These are phyloP conservation scores for Solanum hybrid DNA, from an alignment of 305 asterid genomes.

Conservation along the genomic window DNA sequence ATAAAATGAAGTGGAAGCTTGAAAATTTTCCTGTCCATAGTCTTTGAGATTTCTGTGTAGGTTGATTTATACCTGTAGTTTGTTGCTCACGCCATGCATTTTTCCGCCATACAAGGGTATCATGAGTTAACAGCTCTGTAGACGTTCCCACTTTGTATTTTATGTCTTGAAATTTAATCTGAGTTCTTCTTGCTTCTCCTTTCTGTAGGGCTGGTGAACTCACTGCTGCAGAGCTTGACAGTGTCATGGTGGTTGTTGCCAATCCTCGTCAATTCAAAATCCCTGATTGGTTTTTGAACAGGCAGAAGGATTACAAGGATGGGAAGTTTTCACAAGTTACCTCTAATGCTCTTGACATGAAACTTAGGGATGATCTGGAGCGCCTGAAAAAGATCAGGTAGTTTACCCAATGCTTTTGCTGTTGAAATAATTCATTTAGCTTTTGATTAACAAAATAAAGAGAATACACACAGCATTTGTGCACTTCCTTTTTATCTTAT, in stretches of 20 bases:
- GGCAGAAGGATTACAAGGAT: slow-evolving; percentile 26
- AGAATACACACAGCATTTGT: background rate
- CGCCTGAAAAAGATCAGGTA: slow-evolving; percentile 29
- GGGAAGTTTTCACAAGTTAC: slow-evolving; percentile 23
- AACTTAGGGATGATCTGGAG: slow-evolving; percentile 21
- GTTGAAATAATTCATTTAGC: background rate
- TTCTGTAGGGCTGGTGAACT: slow-evolving; percentile 22
- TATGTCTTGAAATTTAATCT: background rate
- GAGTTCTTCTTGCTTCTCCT: background rate
- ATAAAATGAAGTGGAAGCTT: background rate
- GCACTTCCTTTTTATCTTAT: background rate
- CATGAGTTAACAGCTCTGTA: background rate
- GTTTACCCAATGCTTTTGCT: background rate
- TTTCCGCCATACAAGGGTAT: background rate
- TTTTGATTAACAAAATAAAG: background rate
- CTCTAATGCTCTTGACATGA: slow-evolving; percentile 26
- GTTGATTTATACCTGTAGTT: background rate
- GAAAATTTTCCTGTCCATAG: background rate
- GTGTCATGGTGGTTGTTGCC: slow-evolving; percentile 22
- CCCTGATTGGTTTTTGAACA: slow-evolving; percentile 25
- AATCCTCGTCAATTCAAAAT: slow-evolving; percentile 24
- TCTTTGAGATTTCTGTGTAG: background rate
- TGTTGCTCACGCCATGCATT: background rate
- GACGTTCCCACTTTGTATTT: background rate
- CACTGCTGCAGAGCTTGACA: slow-evolving; percentile 23